These are phyloP conservation scores for Exserohilum turcica DNA, from an alignment of 2,329 filamentous ascomycete genomes.

Conservation along the genomic window DNA sequence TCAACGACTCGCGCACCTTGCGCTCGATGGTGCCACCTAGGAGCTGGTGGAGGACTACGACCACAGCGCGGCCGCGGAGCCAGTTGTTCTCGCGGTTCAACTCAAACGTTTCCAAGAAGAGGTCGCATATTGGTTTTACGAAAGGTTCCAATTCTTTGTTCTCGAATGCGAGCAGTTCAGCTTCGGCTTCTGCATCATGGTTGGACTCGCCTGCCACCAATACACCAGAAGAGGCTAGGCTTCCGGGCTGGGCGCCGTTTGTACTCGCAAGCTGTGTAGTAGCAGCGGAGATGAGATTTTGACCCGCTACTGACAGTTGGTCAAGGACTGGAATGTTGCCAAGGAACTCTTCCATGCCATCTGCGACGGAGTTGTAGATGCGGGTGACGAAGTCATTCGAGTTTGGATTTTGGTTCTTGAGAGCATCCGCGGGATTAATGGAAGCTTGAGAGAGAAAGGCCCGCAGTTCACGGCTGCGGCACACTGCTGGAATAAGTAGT, in stretches of 20 bases:
- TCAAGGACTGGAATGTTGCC: slow-evolving; percentile 96
- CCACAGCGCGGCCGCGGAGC: slow-evolving; percentile 92
- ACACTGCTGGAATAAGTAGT: slow-evolving; percentile 86
- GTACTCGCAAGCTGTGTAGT: slow-evolving; percentile 56
- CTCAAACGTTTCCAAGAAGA: slow-evolving; percentile 95
- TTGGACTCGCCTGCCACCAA: slow-evolving; percentile 54
- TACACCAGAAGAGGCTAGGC: slow-evolving; percentile 24
- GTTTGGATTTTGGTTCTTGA: slow-evolving; percentile 64
- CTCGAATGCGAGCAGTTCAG: slow-evolving; percentile 91
- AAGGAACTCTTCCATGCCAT: slow-evolving; percentile 97
- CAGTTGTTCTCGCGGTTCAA: slow-evolving; percentile 95
- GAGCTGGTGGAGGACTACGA: slow-evolving; percentile 94
- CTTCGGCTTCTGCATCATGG: slow-evolving; percentile 78
- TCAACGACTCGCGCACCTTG: slow-evolving; percentile 86
- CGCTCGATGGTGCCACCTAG: slow-evolving; percentile 95
- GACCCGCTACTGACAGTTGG: slow-evolving; percentile 88
- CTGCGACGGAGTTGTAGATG: slow-evolving; percentile 94
- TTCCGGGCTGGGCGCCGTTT: slow-evolving; percentile 28
- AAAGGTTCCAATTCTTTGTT: slow-evolving; percentile 82
- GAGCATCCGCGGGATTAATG: slow-evolving; percentile 69
- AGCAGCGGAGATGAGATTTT: slow-evolving; percentile 83
- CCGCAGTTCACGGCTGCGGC: slow-evolving; percentile 87
- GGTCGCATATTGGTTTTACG: slow-evolving; percentile 96
- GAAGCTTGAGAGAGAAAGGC: slow-evolving; percentile 89
- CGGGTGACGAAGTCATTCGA: slow-evolving; percentile 82